These are phyloP conservation scores for Gossypium raimondii DNA, from an alignment of 345 rosid genomes.

Conservation along the genomic window DNA sequence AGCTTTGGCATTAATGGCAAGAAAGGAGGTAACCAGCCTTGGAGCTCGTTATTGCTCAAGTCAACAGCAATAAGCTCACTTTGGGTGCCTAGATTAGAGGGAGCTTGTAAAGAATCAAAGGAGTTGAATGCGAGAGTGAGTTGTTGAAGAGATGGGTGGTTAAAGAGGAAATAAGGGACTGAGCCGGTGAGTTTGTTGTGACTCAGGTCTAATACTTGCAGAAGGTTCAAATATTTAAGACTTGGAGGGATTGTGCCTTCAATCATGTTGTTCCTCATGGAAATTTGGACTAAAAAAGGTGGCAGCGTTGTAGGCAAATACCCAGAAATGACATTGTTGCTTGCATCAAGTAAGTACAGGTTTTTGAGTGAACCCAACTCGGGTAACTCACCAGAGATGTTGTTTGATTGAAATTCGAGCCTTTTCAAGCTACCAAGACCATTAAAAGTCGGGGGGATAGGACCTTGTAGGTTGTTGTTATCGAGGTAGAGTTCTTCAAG, in stretches of 20 bases:
- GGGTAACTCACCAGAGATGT: conserved; percentile 58
- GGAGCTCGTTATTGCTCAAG: conserved; percentile 45
- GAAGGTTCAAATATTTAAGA: conserved; percentile 23
- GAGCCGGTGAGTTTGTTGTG: conserved; percentile 53
- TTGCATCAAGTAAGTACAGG: conserved; percentile 58
- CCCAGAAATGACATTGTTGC: conserved; percentile 64
- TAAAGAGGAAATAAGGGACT: conserved; percentile 48
- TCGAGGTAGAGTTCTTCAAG: conserved; percentile 68
- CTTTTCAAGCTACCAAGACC: conserved; percentile 42
- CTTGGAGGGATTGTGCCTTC: conserved; percentile 48
- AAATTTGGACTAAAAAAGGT: conserved; percentile 53
- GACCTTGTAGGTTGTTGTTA: conserved; percentile 57
- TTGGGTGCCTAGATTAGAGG: conserved; percentile 23
- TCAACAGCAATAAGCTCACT: conserved; percentile 59
- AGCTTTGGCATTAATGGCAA: conserved; percentile 44
- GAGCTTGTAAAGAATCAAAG: conserved; percentile 56
- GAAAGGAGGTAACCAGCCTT: conserved; percentile 42
- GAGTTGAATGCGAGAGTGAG: conserved; percentile 67
- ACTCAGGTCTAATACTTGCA: conserved; percentile 71
- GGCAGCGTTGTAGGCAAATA: conserved; percentile 48
- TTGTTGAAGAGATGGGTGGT: conserved; percentile 68
- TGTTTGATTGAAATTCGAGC: conserved; percentile 72
- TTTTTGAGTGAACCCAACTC: conserved; percentile 48
- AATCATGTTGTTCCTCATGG: conserved; percentile 63
- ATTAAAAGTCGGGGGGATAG: conserved; percentile 51